phyloP scores from a whole-genome alignment of 768 basidiomycete species.

The Boletales sp. region DNA sequence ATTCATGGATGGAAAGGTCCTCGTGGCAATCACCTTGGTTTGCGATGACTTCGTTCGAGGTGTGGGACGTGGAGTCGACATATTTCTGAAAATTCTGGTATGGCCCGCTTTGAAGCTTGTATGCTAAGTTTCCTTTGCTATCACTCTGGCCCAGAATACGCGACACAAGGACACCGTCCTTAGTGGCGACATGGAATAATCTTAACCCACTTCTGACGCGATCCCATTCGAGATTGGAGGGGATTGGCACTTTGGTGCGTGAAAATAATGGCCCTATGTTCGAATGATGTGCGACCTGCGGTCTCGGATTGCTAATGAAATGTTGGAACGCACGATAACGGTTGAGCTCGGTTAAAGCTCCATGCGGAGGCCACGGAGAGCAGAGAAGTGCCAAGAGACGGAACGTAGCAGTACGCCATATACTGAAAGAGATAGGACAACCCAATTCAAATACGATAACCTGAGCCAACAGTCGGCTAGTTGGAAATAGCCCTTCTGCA shows the following conservation, averaged over 20 bases:
- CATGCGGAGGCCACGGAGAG: not conserved
- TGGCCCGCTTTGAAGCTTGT: conserved; percentile 27
- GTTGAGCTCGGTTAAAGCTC: not conserved
- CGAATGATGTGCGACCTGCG: conserved; percentile 37
- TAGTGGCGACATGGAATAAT: conserved; percentile 27
- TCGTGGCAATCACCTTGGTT: conserved; percentile 38
- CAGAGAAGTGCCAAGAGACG: conserved; percentile 35
- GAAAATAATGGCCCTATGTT: conserved; percentile 9
- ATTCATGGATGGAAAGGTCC: conserved; percentile 42
- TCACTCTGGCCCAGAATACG: too few species aligned
- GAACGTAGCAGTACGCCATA: conserved; percentile 32
- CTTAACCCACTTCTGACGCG: conserved; percentile 29
- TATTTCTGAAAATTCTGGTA: conserved; percentile 37
- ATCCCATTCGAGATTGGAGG: conserved; percentile 13
- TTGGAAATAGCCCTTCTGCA: conserved; percentile 47
- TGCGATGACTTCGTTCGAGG: conserved; percentile 41
- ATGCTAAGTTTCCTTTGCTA: conserved; percentile 24
- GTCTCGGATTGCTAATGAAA: conserved; percentile 6
- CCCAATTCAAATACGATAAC: conserved; percentile 40
- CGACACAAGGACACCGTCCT: conserved; percentile 6
- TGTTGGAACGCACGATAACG: not conserved
- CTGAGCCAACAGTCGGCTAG: conserved; percentile 12
- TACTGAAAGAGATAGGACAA: conserved; percentile 33
- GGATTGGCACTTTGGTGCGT: conserved; percentile 1
- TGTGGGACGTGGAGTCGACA: conserved; percentile 33